Conservation (phyloP, 345 rosid genomes). For the Pistacia atlantica region DNA sequence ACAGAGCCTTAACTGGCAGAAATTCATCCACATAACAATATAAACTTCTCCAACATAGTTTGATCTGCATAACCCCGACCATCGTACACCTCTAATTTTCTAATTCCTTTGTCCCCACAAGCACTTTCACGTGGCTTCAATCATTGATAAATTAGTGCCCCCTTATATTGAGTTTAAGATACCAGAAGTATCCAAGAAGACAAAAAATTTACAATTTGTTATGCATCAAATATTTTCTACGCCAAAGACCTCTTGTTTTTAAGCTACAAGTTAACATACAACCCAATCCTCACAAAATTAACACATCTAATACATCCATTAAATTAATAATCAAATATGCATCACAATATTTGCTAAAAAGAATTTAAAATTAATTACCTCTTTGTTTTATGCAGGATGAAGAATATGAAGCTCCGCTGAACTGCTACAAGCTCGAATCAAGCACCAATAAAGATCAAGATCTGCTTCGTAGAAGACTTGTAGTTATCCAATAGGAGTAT, state of each 20-base stretch:
- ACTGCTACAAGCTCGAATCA: slow-evolving; percentile 12
- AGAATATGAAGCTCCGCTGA: slow-evolving; percentile 48
- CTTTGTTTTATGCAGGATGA: slow-evolving; percentile 22
- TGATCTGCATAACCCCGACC: not conserved
- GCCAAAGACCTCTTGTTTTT: no score
- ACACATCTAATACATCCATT: no score
- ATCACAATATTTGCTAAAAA: no score
- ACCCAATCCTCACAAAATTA: slow-evolving; percentile 30
- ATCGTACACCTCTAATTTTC: slow-evolving; percentile 13
- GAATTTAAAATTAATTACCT: no score
- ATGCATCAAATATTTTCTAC: no score
- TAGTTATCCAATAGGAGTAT: not conserved
- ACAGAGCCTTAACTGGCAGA: not conserved
- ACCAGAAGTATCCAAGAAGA: no score
- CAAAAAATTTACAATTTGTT: no score
- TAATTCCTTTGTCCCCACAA: slow-evolving; percentile 17
- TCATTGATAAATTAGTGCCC: not conserved
- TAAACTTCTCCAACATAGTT: slow-evolving; percentile 6
- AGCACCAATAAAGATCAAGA: slow-evolving; percentile 28
- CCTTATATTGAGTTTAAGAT: no score
- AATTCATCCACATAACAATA: slow-evolving; percentile 3
- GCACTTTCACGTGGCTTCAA: slow-evolving; percentile 45
- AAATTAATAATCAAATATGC: no score
- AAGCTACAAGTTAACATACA: no score
- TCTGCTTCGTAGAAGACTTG: slow-evolving; percentile 9